Conservation (phyloP, 345 rosid species). For the Euphorbia lathyris region DNA sequence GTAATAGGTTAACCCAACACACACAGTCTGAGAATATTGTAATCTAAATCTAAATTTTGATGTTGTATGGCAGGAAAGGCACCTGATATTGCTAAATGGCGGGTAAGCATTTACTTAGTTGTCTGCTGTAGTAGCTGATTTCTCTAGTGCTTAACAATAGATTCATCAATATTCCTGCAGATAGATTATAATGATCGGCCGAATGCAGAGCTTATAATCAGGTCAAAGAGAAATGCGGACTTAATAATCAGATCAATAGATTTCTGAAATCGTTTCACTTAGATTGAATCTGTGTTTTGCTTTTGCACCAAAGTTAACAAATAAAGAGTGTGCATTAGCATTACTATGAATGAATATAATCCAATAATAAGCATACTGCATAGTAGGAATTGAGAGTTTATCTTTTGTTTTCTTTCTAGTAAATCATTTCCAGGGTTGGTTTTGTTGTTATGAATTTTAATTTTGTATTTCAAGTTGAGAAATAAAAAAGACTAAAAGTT, state of each 20-base stretch:
- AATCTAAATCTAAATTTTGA: constrained; percentile 1
- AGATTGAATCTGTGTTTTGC: not conserved
- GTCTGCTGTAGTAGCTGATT: not conserved
- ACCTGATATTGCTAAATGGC: constrained; percentile 72
- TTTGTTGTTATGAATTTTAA: not conserved
- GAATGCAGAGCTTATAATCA: constrained; percentile 76
- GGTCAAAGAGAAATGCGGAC: constrained; percentile 70
- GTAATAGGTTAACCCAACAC: constrained; percentile 23
- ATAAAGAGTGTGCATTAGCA: not conserved
- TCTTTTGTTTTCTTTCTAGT: too few species aligned
- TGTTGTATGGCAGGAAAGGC: constrained; percentile 57
- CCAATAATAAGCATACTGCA: not conserved
- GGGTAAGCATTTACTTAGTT: constrained; percentile 40
- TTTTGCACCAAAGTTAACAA: not conserved
- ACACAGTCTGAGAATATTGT: not conserved
- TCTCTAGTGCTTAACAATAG: not conserved
- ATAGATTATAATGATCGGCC: constrained; percentile 75
- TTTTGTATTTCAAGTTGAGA: not conserved
- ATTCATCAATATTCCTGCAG: constrained; percentile 51
- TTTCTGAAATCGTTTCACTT: constrained; percentile 1
- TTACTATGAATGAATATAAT: not conserved
- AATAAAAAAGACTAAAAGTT: not conserved
- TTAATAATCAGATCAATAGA: constrained; percentile 28
- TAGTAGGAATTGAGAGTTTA: too few species aligned
- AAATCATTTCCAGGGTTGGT: not conserved